phyloP scores from a whole-genome alignment of 257 asterid species.

The Solanum commersonii region DNA sequence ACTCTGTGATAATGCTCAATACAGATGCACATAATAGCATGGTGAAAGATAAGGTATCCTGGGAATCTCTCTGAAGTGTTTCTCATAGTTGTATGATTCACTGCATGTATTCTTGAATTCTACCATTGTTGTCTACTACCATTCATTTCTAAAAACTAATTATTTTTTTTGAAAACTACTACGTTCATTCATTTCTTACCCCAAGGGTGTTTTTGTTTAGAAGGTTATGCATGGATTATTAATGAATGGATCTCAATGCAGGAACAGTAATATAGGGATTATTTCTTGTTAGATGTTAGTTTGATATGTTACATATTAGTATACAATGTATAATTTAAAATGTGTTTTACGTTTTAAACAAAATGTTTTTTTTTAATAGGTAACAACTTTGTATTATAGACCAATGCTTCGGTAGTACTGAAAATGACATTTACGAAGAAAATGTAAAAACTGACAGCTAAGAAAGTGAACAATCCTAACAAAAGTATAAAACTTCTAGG shows the following conservation, averaged over 20 bases:
- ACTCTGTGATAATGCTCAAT: slow-evolving; percentile 97
- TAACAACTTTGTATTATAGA: background rate
- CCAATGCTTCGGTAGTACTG: background rate
- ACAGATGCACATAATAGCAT: slow-evolving; percentile 98
- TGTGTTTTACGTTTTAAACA: background rate
- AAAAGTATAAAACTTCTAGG: background rate
- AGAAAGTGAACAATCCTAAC: background rate
- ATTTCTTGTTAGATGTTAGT: background rate
- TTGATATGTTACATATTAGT: background rate
- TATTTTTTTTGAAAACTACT: background rate
- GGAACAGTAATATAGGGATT: background rate
- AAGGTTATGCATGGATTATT: background rate
- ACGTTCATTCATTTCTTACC: background rate
- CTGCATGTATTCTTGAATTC: background rate
- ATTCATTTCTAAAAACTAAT: background rate
- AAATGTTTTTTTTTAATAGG: background rate
- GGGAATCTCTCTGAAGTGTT: background rate
- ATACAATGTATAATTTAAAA: background rate
- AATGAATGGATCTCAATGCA: background rate
- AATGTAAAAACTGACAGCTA: background rate
- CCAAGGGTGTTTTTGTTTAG: background rate
- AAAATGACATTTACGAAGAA: background rate
- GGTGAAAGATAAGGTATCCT: slow-evolving; percentile 95
- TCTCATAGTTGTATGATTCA: background rate
- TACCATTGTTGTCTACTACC: background rate